These are phyloP conservation scores for Letharia columbiana DNA, from an alignment of 495 filamentous ascomycete genomes.

Conservation along the genomic window DNA sequence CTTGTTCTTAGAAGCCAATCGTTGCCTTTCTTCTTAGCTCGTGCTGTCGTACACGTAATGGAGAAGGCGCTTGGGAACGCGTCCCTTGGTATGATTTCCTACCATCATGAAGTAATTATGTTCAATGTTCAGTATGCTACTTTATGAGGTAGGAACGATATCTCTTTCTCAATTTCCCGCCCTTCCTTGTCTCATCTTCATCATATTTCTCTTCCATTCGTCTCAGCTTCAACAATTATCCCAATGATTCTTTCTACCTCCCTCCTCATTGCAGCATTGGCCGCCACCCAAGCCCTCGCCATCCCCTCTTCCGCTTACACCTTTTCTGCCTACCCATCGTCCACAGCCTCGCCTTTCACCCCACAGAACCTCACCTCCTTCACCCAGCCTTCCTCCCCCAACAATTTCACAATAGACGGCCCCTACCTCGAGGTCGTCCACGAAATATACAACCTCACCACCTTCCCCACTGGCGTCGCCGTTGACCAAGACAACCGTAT, in stretches of 20 bases:
- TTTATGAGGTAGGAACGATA: too few species aligned
- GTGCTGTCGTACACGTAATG: too few species aligned
- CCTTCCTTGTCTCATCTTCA: background rate
- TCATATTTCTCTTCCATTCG: background rate
- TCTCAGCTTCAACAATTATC: background rate
- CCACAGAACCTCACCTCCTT: background rate
- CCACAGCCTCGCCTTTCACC: background rate
- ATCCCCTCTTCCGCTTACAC: background rate
- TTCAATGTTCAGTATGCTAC: too few species aligned
- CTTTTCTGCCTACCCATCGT: background rate
- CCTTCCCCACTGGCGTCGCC: background rate
- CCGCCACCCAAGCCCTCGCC: background rate
- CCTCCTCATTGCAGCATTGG: background rate
- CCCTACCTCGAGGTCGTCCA: background rate
- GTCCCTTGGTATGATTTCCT: too few species aligned
- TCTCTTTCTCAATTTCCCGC: background rate
- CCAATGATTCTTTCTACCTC: background rate
- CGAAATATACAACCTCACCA: background rate
- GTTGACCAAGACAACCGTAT: background rate
- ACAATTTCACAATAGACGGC: background rate
- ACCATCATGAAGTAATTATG: too few species aligned
- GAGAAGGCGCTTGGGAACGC: too few species aligned
- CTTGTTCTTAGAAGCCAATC: too few species aligned
- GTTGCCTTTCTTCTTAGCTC: too few species aligned
- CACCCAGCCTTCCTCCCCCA: background rate